Evolutionary conservation across 148 eudicot species (phyloP), one percentile per base, ranked within the genome.

Genomic region (Suaeda aralocaspica): DNA sequence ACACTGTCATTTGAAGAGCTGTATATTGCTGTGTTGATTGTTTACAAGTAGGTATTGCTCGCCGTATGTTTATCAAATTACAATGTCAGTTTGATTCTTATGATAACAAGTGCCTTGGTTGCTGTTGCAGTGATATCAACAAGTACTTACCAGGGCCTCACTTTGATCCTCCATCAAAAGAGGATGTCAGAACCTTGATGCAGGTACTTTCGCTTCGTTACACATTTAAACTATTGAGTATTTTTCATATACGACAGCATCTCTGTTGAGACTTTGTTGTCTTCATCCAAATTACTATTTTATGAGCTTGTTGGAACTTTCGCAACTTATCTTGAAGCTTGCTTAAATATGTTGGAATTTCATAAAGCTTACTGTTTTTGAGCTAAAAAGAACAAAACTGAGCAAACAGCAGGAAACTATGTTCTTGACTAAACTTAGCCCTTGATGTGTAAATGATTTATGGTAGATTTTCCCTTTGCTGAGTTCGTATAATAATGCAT

Each of bases 121-220:
- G 57, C 21, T 60, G 21, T 24, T 88, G 70, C 73, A 93, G 96
- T 78, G 96, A 93, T 65, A 84, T 90, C 50, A 93, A 93, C 61
- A 93, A 93, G 81, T 81, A 81, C 57, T 80, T 93, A 74, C 96
- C 98, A 9, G 92, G 96, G 62, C 90, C 96, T 34, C 98, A 93
- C 80, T 88, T 90, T 67, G 98, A 90, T 75, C 98, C 98, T 63
- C 98, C 98, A 1, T 42, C 90, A 26, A 93, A 83, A 72, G 94
- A 82, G 21, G 73, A 82, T 78, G 79, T 90, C 64, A 85, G 70
- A 78, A 61, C 78, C 66, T 57, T 93, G 79, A 80, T 93, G 85
- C 66, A 64, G 95, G 98, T 93, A 81, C 58, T 76, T 73, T 69
- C 25, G 22, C 55, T 51, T 46, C 34, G 1, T 52, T 10, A 8